A percentile compares a stretch with the other conserved stretches of the same genome.
These are phyloP conservation scores for Cordyceps sp. DNA, from an alignment of 2,329 filamentous ascomycete species.

Conservation along the genomic window DNA sequence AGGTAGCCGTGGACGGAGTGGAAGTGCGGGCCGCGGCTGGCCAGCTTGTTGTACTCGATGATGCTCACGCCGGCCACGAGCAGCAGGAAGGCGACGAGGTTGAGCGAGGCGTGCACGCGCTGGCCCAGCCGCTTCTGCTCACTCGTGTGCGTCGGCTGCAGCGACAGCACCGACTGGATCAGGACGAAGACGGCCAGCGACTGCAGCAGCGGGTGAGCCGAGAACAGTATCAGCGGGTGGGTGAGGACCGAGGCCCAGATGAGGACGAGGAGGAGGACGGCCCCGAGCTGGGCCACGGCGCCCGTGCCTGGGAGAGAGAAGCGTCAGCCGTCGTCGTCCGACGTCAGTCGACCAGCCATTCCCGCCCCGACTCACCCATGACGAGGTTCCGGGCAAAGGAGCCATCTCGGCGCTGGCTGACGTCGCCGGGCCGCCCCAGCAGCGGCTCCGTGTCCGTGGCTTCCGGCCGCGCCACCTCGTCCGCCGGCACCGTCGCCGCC, in stretches of 20 bases:
- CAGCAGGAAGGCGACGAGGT: conserved; percentile 43
- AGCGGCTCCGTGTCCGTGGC: conserved; percentile 24
- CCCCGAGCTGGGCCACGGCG: conserved; percentile 62
- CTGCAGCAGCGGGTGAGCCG: conserved; percentile 64
- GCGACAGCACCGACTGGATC: conserved; percentile 63
- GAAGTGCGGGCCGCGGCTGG: conserved; percentile 53
- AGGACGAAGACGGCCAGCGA: conserved; percentile 54
- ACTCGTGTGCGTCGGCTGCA: conserved; percentile 73
- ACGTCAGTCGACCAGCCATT: too few species aligned
- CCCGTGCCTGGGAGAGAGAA: conserved; percentile 75
- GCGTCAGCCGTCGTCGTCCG: too few species aligned
- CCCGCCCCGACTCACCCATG: conserved; percentile 36
- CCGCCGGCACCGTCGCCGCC: conserved; percentile 21
- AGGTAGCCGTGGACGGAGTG: conserved; percentile 68
- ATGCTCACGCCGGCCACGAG: conserved; percentile 49
- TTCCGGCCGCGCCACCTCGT: conserved; percentile 8
- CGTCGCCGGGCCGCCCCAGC: conserved; percentile 48
- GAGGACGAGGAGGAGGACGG: conserved; percentile 56
- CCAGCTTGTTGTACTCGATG: conserved; percentile 74
- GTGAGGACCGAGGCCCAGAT: conserved; percentile 67
- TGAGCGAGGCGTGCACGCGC: conserved; percentile 51
- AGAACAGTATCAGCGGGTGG: conserved; percentile 62
- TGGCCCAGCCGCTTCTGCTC: conserved; percentile 51
- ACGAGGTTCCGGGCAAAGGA: conserved; percentile 55
- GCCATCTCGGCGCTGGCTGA: conserved; percentile 47